phyloP scores from a whole-genome alignment of 805 yeast species.

The Saturnispora serradocipensis region DNA sequence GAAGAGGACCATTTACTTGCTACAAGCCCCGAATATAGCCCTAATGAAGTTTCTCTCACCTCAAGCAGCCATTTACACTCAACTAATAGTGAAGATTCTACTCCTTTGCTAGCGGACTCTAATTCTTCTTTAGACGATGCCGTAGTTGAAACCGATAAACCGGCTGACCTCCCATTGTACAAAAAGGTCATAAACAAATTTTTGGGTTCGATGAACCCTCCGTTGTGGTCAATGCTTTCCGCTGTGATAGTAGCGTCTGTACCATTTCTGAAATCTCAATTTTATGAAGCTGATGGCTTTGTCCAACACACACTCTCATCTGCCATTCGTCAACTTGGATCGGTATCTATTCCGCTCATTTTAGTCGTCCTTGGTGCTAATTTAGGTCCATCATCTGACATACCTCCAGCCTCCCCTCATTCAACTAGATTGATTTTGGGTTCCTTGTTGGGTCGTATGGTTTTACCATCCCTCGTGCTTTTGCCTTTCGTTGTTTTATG shows the following conservation, averaged over 20 bases:
- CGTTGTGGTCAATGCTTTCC: constrained; percentile 65
- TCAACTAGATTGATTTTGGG: constrained; percentile 58
- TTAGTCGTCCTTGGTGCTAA: constrained; percentile 74
- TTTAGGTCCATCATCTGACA: constrained; percentile 56
- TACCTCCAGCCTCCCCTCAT: constrained; percentile 56
- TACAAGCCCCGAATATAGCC: background rate
- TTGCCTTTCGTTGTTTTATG: constrained; percentile 57
- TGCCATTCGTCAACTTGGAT: constrained; percentile 57
- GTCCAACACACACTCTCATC: constrained; percentile 55
- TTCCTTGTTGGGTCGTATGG: constrained; percentile 68
- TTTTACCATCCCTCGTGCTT: constrained; percentile 58
- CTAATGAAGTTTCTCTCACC: background rate
- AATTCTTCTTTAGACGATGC: background rate
- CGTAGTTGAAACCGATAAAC: background rate
- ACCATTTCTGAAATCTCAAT: constrained; percentile 44
- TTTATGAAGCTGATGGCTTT: constrained; percentile 53
- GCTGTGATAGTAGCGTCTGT: constrained; percentile 63
- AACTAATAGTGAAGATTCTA: background rate
- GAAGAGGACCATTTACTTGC: constrained; percentile 7
- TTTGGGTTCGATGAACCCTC: constrained; percentile 57
- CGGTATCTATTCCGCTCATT: constrained; percentile 70
- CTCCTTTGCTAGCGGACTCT: background rate
- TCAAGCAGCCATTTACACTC: background rate
- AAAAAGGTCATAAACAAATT: constrained; percentile 9
- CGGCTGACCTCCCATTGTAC: background rate